Evolutionary conservation across 768 basidiomycete species (phyloP).

Genomic region (Russula sp.): DNA sequence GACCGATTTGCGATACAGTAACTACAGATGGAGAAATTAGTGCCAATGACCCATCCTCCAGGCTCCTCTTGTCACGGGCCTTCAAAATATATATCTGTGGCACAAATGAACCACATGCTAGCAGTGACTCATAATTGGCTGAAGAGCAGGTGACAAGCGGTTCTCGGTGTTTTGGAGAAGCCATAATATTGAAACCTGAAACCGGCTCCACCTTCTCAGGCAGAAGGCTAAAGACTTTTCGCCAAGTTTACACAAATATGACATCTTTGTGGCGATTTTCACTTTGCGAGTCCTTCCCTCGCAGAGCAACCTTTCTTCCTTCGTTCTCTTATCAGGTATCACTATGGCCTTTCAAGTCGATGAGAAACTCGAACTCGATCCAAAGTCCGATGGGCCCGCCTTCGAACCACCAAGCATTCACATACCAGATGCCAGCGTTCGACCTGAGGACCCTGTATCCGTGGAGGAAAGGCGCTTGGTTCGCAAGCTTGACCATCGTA

Average conservation of each 20-base stretch:
- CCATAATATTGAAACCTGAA: no score
- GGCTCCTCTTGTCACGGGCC: not conserved
- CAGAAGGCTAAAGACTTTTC: not conserved
- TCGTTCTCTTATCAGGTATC: not conserved
- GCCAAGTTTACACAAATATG: not conserved
- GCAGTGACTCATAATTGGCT: not conserved
- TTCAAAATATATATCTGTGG: not conserved
- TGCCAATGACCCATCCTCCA: not conserved
- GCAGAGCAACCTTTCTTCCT: not conserved
- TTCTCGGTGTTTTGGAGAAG: not conserved
- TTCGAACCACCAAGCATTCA: not conserved
- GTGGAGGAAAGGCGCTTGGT: constrained; percentile 47
- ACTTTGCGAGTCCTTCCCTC: not conserved
- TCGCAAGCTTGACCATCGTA: constrained; percentile 57
- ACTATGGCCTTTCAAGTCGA: not conserved
- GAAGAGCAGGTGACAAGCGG: not conserved
- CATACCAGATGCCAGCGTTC: not conserved
- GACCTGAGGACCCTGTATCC: constrained; percentile 4
- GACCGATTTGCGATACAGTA: not conserved
- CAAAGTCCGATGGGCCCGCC: not conserved
- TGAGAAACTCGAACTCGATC: constrained; percentile 1
- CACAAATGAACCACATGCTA: not conserved
- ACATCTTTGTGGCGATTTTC: not conserved
- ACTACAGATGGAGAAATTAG: not conserved
- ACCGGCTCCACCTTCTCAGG: no score